Conservation (phyloP, 2,329 filamentous ascomycete species). For the Scedosporium apiospermum region DNA sequence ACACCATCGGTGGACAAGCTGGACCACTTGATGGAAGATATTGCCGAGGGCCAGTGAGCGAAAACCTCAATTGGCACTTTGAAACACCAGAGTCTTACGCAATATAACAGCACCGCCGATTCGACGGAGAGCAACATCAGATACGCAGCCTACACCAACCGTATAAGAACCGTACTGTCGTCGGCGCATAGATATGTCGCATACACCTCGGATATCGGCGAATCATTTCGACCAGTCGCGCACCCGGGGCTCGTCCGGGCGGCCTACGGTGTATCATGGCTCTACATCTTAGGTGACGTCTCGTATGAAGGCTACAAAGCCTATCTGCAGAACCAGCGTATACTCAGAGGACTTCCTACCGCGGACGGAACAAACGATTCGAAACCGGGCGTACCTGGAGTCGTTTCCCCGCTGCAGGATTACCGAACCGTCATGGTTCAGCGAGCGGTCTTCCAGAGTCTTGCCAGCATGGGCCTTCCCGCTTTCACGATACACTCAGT, state of each 20-base stretch:
- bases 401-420: constrained; percentile 69
- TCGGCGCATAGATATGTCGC: constrained; percentile 93
- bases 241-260: constrained; percentile 72
- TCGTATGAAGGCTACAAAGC: constrained; percentile 91
- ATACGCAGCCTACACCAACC: constrained; percentile 85
- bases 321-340: constrained; percentile 75
- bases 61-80: constrained; percentile 11
- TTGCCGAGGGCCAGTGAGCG: constrained; percentile 71
- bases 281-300: constrained; percentile 86
- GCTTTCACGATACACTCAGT: constrained; percentile 92
- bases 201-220: constrained; percentile 93
- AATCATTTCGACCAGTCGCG: constrained; percentile 88
- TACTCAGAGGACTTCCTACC: constrained; percentile 26
- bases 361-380: constrained; percentile 12
- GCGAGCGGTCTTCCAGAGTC: constrained; percentile 76
- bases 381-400: constrained; percentile 15
- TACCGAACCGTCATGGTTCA: constrained; percentile 87
- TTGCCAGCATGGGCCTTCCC: constrained; percentile 90
- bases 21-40: constrained; percentile 47
- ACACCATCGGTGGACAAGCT: background rate
- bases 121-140: constrained; percentile 78
- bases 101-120: constrained; percentile 49
- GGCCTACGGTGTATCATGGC: constrained; percentile 88
- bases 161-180: constrained; percentile 76
- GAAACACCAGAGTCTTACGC: constrained; percentile 14